Evolutionary conservation across 1,284 basidiomycete species (phyloP).

Genomic region (Naganishia sp.): DNA sequence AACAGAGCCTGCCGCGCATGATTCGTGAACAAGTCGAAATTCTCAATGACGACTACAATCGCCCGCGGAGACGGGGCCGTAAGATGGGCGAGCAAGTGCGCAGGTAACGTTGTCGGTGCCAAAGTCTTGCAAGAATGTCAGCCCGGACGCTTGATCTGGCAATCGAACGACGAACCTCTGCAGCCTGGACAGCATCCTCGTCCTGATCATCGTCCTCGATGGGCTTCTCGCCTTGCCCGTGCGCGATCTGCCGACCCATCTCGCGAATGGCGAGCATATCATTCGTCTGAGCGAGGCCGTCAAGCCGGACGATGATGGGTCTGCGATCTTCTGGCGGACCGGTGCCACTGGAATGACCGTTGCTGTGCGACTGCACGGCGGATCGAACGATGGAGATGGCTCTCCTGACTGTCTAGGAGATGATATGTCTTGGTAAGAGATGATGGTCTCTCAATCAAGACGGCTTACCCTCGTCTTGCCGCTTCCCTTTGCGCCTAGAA

Average conservation of each 20-base stretch:
- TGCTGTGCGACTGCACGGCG: background rate
- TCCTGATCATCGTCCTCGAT: slow-evolving; percentile 50
- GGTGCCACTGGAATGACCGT: background rate
- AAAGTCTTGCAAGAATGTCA: slow-evolving; percentile 41
- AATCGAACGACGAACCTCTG: slow-evolving; percentile 36
- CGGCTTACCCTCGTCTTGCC: slow-evolving; percentile 75
- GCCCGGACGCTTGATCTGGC: background rate
- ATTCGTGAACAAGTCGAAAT: slow-evolving; percentile 85
- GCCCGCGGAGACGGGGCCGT: slow-evolving; percentile 75
- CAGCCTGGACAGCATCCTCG: slow-evolving; percentile 45
- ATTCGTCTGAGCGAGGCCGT: slow-evolving; percentile 79
- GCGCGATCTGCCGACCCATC: slow-evolving; percentile 71
- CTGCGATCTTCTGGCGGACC: slow-evolving; percentile 45
- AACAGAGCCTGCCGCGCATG: slow-evolving; percentile 84
- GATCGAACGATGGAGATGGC: slow-evolving; percentile 26
- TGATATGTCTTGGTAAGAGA: background rate
- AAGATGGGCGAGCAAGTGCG: slow-evolving; percentile 77
- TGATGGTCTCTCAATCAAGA: background rate
- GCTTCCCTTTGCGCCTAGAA: slow-evolving; percentile 77
- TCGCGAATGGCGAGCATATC: slow-evolving; percentile 90
- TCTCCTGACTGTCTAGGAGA: slow-evolving; percentile 24
- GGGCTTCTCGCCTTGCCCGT: slow-evolving; percentile 52
- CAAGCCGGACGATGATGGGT: slow-evolving; percentile 75
- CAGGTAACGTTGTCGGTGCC: slow-evolving; percentile 61
- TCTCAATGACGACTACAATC: slow-evolving; percentile 79